A percentile compares a stretch with the other conserved stretches of the same genome.
Evolutionary conservation across 169 alveolate genomes (phyloP).

Genomic region (Eimeria acervulina): DNA sequence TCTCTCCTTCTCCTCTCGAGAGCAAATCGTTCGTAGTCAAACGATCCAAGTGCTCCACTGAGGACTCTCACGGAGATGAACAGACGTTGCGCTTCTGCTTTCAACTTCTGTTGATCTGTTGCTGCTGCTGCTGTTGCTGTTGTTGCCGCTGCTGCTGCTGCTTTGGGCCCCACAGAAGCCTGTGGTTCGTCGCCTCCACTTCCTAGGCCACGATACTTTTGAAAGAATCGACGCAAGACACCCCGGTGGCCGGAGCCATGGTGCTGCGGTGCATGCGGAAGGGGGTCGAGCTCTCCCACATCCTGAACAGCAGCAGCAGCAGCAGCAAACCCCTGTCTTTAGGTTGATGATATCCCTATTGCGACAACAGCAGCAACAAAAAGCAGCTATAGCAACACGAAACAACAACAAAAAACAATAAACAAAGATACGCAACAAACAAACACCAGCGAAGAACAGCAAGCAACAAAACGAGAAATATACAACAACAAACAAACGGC

Average conservation of each 20-base stretch:
- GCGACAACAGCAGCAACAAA: neutral
- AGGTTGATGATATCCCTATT: too few relatives aligned
- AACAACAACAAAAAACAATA: too few relatives aligned
- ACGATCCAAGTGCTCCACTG: constrained; percentile 43
- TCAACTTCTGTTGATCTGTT: constrained; percentile 32
- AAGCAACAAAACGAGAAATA: too few relatives aligned
- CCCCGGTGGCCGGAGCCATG: constrained; percentile 88
- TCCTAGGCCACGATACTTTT: constrained; percentile 83
- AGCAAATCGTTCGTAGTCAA: constrained; percentile 62
- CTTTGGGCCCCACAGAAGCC: constrained; percentile 80
- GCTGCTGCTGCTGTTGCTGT: neutral
- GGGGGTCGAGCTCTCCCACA: constrained; percentile 91
- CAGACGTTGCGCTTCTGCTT: constrained; percentile 67
- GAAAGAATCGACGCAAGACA: constrained; percentile 86
- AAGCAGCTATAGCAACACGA: too few relatives aligned
- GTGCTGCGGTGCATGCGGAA: constrained; percentile 90
- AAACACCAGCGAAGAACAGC: too few relatives aligned
- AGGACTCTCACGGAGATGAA: constrained; percentile 55
- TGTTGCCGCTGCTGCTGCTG: neutral
- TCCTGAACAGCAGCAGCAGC: constrained; percentile 84
- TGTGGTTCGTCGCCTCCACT: constrained; percentile 85
- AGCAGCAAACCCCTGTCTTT: neutral
- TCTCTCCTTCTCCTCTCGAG: constrained; percentile 49
- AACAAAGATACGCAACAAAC: too few relatives aligned
- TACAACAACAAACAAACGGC: too few relatives aligned